phyloP scores from a whole-genome alignment of 257 asterid species.

The Jasminum sambac region DNA sequence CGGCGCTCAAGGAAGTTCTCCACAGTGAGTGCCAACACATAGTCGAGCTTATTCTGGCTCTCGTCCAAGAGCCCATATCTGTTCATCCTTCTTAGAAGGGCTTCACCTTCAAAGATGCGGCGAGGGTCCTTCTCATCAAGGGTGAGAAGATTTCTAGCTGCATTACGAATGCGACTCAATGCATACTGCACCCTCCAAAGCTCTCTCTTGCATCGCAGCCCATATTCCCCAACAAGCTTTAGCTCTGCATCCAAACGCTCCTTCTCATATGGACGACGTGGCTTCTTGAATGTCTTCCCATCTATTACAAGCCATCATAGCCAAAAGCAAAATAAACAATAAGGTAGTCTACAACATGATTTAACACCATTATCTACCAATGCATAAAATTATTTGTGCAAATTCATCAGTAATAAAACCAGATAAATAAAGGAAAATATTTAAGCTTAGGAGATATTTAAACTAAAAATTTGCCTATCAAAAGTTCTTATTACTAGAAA shows the following conservation, averaged over 20 bases:
- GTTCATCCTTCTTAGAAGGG: constrained; percentile 2
- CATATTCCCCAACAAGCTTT: constrained; percentile 6
- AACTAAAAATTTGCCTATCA: not conserved
- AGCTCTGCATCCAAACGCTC: constrained; percentile 11
- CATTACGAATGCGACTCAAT: constrained; percentile 2
- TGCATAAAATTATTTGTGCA: not conserved
- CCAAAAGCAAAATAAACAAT: not conserved
- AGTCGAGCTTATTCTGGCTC: constrained; percentile 49
- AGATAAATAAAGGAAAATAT: not conserved
- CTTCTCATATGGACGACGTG: constrained; percentile 15
- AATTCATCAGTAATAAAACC: not conserved
- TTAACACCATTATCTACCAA: not conserved
- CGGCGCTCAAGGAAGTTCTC: constrained; percentile 54
- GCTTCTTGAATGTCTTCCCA: constrained; percentile 14
- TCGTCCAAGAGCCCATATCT: constrained; percentile 40
- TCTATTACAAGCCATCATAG: not conserved
- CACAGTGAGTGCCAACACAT: constrained; percentile 44
- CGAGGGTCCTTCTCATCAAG: constrained; percentile 4
- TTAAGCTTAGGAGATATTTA: not conserved
- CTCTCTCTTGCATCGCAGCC: constrained; percentile 14
- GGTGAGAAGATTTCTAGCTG: not conserved
- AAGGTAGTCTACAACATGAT: not conserved
- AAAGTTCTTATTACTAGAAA: not conserved
- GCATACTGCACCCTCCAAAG: constrained; percentile 11
- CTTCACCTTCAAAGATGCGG: constrained; percentile 13